Conservation (phyloP, 225 moss, liverwort and hornwort species). For the Straminergon stramineum region DNA sequence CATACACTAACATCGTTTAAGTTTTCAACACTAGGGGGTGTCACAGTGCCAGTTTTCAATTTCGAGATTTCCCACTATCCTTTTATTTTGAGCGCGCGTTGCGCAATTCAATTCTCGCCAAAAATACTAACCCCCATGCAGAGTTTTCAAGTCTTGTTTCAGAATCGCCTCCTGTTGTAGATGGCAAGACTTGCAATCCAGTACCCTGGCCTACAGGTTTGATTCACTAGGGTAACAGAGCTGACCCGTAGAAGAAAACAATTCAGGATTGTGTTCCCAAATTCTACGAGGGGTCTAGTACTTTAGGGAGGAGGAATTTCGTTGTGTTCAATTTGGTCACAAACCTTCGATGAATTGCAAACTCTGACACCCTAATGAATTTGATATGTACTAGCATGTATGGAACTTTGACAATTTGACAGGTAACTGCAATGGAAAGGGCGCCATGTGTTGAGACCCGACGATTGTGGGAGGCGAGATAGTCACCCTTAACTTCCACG, state of each 20-base stretch:
- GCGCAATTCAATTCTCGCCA: not conserved
- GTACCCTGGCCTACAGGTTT: not conserved
- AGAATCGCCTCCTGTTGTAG: not conserved
- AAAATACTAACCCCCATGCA: no score
- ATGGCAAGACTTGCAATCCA: not conserved
- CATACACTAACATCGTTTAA: not conserved
- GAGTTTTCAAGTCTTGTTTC: not conserved
- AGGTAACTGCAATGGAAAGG: not conserved
- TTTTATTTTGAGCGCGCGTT: not conserved
- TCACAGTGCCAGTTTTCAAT: not conserved
- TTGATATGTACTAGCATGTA: no score
- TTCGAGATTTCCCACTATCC: not conserved
- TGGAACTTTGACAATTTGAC: not conserved
- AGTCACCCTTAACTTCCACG: conserved; percentile 40
- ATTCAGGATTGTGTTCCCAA: not conserved
- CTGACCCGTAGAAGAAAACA: not conserved
- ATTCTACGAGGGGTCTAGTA: not conserved
- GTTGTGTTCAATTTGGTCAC: not conserved
- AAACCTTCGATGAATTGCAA: not conserved
- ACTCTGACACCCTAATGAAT: not conserved
- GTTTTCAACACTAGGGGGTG: not conserved
- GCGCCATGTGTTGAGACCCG: conserved; percentile 30
- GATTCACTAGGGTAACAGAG: not conserved
- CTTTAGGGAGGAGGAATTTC: not conserved
- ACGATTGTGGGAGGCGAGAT: conserved; percentile 37